Base-by-base conservation (phyloP, 164 flowering plant species). In the Dillenia turbinata region DNA sequence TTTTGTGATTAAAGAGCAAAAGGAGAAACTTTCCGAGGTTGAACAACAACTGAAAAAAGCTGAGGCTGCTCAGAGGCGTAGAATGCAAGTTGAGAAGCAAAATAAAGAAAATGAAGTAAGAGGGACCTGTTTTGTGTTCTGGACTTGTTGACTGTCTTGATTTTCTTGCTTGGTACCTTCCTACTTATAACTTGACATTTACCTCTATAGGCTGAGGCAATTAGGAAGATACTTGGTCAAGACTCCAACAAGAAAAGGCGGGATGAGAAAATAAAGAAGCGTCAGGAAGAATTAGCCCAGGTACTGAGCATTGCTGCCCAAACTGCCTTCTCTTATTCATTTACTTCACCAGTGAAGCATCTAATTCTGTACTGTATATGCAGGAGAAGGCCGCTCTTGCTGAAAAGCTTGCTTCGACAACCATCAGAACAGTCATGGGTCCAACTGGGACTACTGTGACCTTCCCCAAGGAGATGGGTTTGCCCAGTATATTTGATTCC, bases 51-150 rank as follows among this genome's bases (percentile, higher is more conserved):
- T 88, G 60, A 92, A 90, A 83, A 95, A 90, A 75, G 89, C 86
- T 12, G 99, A 95, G 84, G 97, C 96, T 73, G 98, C 99, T 65
- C 89, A 90, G 67, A 84, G 90, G 60, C 94, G 99, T n/a, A 81
- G 77, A 67, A 49, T 87, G 78, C 99, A 92, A 72, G 84, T 79
- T 62, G 98, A 92, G 74, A 95, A 88, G 79, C 97, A 97, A 59
- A 87, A 86, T 57, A 73, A 83, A 63, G 96, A 95, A 66, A 82
- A 88, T 50, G 88, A 95, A 97, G 99, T 92, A 71, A 72, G 76
- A 56, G 10, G 50, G 26, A 26, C 45, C 40, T 33, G 33, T 62
- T 52, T 52, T 47, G 10, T 57, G 4, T 43, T 51, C 45, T 52
- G 0, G 11, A 1, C 12, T 52, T n/a, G 49, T 63, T 44, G 51